phyloP scores from a whole-genome alignment of 2,329 filamentous ascomycete species.

The Neofusicoccum sp. region DNA sequence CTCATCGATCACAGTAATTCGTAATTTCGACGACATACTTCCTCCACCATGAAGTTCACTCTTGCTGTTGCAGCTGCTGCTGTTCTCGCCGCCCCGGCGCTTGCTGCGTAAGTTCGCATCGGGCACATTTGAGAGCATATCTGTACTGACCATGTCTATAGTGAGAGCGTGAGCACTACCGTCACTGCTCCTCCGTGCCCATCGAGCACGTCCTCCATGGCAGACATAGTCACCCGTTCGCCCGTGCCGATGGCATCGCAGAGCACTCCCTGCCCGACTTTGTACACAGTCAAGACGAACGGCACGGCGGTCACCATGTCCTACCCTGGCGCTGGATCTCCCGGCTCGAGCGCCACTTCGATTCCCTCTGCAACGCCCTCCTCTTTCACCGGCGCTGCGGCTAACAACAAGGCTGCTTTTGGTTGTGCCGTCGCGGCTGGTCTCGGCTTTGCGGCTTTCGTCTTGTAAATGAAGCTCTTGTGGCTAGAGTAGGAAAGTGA shows the following conservation, averaged over 20 bases:
- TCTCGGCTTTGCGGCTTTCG: neutral
- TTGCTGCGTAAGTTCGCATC: neutral
- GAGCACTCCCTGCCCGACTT: slow-evolving; percentile 4
- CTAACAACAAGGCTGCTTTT: neutral
- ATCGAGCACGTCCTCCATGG: neutral
- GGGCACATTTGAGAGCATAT: neutral
- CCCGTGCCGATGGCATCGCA: neutral
- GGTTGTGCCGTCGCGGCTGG: neutral
- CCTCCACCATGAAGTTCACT: neutral
- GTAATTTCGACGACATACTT: neutral
- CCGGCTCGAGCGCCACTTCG: neutral
- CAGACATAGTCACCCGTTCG: slow-evolving; percentile 9
- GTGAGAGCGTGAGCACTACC: neutral
- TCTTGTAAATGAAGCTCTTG: neutral
- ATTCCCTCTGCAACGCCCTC: neutral
- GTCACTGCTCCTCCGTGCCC: neutral
- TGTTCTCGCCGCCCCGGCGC: neutral
- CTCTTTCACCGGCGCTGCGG: slow-evolving; percentile 1
- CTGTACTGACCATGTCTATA: neutral
- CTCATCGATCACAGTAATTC: neutral
- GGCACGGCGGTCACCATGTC: slow-evolving; percentile 9
- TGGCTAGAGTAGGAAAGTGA: neutral
- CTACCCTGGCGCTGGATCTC: neutral
- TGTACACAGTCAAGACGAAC: slow-evolving; percentile 9
- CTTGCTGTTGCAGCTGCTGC: neutral